Evolutionary conservation across 345 rosid genomes (phyloP), one percentile per base, ranked within the genome.

Genomic region (Aquilaria yunnanensis): DNA sequence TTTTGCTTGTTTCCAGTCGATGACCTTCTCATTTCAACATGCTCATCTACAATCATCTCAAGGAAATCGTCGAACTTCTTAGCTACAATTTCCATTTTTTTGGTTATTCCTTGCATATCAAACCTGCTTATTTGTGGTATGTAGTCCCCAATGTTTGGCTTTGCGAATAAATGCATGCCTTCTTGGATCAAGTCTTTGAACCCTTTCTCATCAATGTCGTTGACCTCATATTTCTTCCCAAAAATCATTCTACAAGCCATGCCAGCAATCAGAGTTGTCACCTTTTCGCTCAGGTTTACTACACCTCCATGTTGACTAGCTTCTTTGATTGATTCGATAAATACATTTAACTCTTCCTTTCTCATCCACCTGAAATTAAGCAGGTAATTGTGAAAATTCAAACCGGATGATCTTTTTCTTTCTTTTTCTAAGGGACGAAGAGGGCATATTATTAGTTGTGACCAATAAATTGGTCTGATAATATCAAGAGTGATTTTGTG

Each of bases 161-260:
- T 34, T 11, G 77, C 85, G 5, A 61, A 32, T 12, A 83, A 53
- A 14, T 71, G 46, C 81, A 75, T 61, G 13, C 7, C 71, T 64
- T 83, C 79, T n/a, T 72, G 75, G 53, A 78, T 73, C 67, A 81
- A 66, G 10, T 70, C 63, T 47, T 61, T 64, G 61, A 86, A 81
- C 9, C 79, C 77, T 54, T 63, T 81, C 58, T 73, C 78, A 51
- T 74, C 66, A 9, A 64, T 59, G n/a, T 76, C 78, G 48, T 72
- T 46, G 14, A 57, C 80, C 33, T 30, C 2, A 53, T 74, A 80
- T 46, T 70, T 76, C 79, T 76, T 75, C 67, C 89, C 76, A 29
- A 83, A 68, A 16, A 81, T 72, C 89, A 86, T 79, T 64, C 81
- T 71, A 46, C 79, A 78, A 32, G 64, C 67, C 69, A 82, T 73